Base-by-base conservation (phyloP, 768 basidiomycete species). In the Boletales sp. region DNA sequence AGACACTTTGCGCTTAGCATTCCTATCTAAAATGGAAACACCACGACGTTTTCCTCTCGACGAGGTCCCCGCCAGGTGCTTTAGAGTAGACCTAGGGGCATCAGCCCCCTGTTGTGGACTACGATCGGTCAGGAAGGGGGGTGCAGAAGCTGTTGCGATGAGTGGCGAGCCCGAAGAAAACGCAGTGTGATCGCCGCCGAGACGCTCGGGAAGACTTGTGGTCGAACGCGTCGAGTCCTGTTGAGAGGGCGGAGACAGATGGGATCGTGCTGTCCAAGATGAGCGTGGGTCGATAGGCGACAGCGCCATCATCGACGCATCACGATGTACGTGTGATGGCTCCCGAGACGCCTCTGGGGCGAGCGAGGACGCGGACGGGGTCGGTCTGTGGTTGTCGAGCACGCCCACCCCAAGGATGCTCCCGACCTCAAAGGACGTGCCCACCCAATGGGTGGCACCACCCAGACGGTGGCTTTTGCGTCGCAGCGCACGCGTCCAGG, bases 401-500 rank as follows among this genome's bases (percentile, higher is more conserved):
- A 86, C 69, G 53, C 82, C 78, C 44, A 90, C 75, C 11, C 87
- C 90, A 34, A 90, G 71, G 53, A 92, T 76, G n/a, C 76, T 76
- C 3, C 90, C 90, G 34, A 92, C 73, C 59, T 89, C 86, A 54
- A 92, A 92, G 51, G 82, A 87, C 19, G 74, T 74, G 25, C 90
- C 87, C 28, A 87, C 76, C 86, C 87, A 90, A 18, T 68, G 72
- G 13, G 62, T 67, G 14, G 56, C 48, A n/a, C 47, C 34, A 15
- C 19, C 13, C 14, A 10, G 17, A 10, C 39, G 52, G 47, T 34
- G 55, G 41, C 35, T 31, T 13, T 48, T 64, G n/a, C 63, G 68
- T 31, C 60, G 66, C 65, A 77, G 70, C 38, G 75, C 61, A 47
- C 66, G 56, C 1, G 77, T 80, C 85, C 87, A 90, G 46, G 84